Evolutionary conservation across 768 basidiomycete species (phyloP), one percentile per base, ranked within the genome.

Genomic region (Mycena rebaudengoi): DNA sequence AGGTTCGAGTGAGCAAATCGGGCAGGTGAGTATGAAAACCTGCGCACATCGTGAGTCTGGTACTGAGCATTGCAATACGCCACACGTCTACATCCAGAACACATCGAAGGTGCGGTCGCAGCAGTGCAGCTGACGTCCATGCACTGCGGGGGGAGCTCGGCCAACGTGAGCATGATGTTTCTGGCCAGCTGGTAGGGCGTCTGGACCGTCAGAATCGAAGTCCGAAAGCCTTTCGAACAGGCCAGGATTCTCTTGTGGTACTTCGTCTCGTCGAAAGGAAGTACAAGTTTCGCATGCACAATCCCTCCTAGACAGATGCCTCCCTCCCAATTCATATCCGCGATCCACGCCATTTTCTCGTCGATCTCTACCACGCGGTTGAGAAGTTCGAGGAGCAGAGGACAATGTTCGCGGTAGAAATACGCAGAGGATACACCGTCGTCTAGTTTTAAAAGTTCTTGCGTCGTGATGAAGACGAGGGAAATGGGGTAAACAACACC

Each of bases 401-500:
- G 55, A 30, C 62, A 63, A 30, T 57, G 30, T 30, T 63, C 62
- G 33, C 62, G 62, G 55, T 50, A 63, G 11, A 63, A 63, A 32
- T 63, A 63, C 20, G 62, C 62, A 23, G 48, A 35, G 55, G 62
- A 63, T 5, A 63, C 62, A 4, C 62, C 62, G 41, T 63, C 62
- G 11, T 56, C 55, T 46, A 56, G 43, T 40, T 44, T 57, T 1
- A 6, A 29, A 8, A 63, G 23, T 39, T 57, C 48, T 0, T 28
- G 20, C 20, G 39, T 43, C 40, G 49, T 45, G 46, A 44, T 57
- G 49, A 56, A 63, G 12, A 63, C 54, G 55, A 56, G 48, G 32
- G 62, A 57, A 41, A 63, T 57, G 25, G 62, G 62, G 33, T 63
- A 63, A 7, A 51, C 40, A n/a, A 44, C 20, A 20, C 62, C 62